Conservation (phyloP, 148 eudicot species). For the Rhododendron henanense region DNA sequence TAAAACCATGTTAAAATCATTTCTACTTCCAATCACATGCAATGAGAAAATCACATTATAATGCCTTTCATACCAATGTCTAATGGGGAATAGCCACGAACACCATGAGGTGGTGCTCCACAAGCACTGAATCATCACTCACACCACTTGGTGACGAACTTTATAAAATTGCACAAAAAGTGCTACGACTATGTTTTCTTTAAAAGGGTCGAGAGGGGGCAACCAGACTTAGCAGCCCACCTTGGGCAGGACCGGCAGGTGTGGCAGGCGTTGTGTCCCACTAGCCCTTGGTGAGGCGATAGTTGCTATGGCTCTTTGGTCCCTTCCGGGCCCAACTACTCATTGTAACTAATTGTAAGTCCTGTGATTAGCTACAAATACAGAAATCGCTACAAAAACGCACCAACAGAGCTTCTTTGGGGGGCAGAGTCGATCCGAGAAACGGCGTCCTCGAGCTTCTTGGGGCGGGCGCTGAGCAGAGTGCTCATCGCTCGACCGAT, state of each 20-base stretch:
- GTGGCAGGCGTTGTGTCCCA: background rate
- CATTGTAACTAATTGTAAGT: background rate
- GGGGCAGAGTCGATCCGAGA: slow-evolving; percentile 42
- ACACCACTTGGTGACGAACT: background rate
- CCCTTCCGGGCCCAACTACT: background rate
- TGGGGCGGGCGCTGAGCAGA: slow-evolving; percentile 46
- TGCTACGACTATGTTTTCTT: background rate
- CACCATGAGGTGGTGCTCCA: background rate
- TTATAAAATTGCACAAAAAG: background rate
- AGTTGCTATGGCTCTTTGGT: background rate
- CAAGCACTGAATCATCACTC: background rate
- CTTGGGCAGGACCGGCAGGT: too few relatives aligned
- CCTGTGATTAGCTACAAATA: background rate
- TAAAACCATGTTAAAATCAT: background rate
- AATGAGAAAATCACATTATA: background rate
- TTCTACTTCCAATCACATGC: background rate
- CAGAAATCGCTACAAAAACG: background rate
- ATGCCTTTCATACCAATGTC: background rate
- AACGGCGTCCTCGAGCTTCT: slow-evolving; percentile 59
- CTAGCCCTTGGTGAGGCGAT: background rate
- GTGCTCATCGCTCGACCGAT: slow-evolving; percentile 63
- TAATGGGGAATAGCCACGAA: background rate
- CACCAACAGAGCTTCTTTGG: slow-evolving; percentile 23
- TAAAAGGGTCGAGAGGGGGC: too few relatives aligned
- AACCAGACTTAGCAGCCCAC: too few relatives aligned